Evolutionary conservation across 169 alveolate genomes (phyloP).

Genomic region (Plasmodium blacklocki): DNA sequence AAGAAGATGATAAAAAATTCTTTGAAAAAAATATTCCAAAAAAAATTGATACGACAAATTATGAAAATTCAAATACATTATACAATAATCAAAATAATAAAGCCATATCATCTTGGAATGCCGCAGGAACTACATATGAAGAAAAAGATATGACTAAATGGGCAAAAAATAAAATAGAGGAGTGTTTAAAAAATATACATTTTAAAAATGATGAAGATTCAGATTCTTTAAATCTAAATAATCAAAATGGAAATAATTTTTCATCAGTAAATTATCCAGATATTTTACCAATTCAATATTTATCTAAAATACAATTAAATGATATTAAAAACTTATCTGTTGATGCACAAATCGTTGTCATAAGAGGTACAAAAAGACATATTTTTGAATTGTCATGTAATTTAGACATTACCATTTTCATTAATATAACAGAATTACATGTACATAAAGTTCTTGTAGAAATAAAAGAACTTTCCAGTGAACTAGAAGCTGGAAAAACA

Average conservation of each 20-base stretch:
- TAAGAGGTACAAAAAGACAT: constrained; percentile 88
- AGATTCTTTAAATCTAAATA: constrained; percentile 66
- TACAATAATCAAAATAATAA: constrained; percentile 12
- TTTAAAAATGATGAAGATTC: constrained; percentile 79
- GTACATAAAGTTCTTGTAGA: constrained; percentile 75
- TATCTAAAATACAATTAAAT: constrained; percentile 76
- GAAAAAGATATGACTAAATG: constrained; percentile 84
- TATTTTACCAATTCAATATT: constrained; percentile 54
- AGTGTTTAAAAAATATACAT: constrained; percentile 59
- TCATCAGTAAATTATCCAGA: constrained; percentile 66
- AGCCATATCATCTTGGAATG: constrained; percentile 89
- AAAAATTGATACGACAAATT: constrained; percentile 66
- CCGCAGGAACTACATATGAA: constrained; percentile 90
- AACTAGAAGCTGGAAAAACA: constrained; percentile 83
- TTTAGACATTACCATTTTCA: constrained; percentile 54
- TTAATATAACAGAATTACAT: constrained; percentile 34
- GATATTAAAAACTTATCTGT: constrained; percentile 84
- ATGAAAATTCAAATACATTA: constrained; percentile 32
- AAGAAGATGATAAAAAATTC: constrained; percentile 61
- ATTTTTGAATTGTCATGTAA: constrained; percentile 86
- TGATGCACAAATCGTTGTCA: constrained; percentile 89
- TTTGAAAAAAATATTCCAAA: constrained; percentile 64
- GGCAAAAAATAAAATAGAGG: constrained; percentile 77
- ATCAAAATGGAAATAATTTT: constrained; percentile 79
- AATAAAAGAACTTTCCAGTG: constrained; percentile 83